Conservation (phyloP, 2,329 filamentous ascomycete species). For the Pezicula radicicola region DNA sequence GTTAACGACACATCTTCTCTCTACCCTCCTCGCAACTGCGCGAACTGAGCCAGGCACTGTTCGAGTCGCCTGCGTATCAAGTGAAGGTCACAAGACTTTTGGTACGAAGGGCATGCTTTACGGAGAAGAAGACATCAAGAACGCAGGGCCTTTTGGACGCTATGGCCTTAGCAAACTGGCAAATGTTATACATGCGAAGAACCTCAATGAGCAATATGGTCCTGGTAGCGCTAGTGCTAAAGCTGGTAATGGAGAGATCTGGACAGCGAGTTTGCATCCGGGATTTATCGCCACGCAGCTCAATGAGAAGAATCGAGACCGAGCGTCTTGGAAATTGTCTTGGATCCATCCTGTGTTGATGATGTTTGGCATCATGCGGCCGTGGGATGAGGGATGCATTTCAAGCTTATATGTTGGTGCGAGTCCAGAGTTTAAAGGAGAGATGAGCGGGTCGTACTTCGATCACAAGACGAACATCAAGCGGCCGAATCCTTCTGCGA, state of each 20-base stretch:
- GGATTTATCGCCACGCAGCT: conserved; percentile 14
- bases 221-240: conserved; percentile 7
- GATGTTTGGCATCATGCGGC: conserved; percentile 7
- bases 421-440: conserved; percentile 9
- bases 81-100: conserved; percentile 13
- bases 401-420: conserved; percentile 12
- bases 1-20: conserved; percentile 11
- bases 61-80: conserved; percentile 11
- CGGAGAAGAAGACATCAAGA: conserved; percentile 3
- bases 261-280: conserved; percentile 12
- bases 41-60: conserved; percentile 7
- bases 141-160: conserved; percentile 1
- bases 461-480: conserved; percentile 5
- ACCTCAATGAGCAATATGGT: conserved; percentile 12
- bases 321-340: conserved; percentile 6
- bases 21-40: conserved; percentile 10
- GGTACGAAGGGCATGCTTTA: conserved; percentile 9
- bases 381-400: conserved; percentile 11
- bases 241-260: conserved; percentile 12
- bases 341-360: conserved; percentile 9
- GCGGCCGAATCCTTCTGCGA: conserved; percentile 4
- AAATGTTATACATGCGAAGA: conserved; percentile 15
- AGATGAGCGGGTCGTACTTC: conserved; percentile 16
- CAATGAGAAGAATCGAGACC: conserved; percentile 8
- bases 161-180: conserved; percentile 17